Evolutionary conservation across 441 rosid genomes (phyloP), one percentile per base, ranked within the genome.

Genomic region (Eutrema salsugineum): DNA sequence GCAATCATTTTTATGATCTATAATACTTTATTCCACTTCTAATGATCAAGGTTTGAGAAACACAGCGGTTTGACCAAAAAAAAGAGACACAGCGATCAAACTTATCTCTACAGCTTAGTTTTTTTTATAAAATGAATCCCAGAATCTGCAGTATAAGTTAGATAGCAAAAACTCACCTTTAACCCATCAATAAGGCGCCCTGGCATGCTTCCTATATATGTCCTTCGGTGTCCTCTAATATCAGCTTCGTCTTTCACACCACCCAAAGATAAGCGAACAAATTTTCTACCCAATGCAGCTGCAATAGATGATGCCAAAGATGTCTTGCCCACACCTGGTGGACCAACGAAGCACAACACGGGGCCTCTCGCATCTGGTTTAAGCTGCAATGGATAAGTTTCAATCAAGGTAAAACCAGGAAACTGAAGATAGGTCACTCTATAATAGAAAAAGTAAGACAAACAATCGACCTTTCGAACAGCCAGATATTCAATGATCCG

Each of bases 211-310:
- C 98, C 98, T 72, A 93, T 91, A 79, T 96, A 96, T 10, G 99
- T 96, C 80, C 99, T 90, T 82, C 98, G 82, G 68, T 96, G 99
- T 68, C 99, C 99, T 84, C 98, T 89, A 65, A 96, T 93, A 79
- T 96, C 99, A 70, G 97, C 98, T 86, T 96, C 99, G 77, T 96
- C 99, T 86, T 91, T 93, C 63, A 96, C 97, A 78, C 99, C 98
- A 77, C 99, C 99, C 66, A 96, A 91, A 70, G 99, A 93, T 76
- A 96, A 88, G 50, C 97, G 97, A 33, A 91, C 65, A 81, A 93
- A 96, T 80, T 91, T 91, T 84, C 97, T 87, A 46, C 98, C 98
- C 82, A 95, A 79, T 46, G 99, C 93, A 72, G 88, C 84, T 61
- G 99, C 95, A 79, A 95, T 91, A 12, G 98, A 95, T 50, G 97